These are phyloP conservation scores for Rubia yunnanensis DNA, from an alignment of 257 asterid species.

Conservation along the genomic window DNA sequence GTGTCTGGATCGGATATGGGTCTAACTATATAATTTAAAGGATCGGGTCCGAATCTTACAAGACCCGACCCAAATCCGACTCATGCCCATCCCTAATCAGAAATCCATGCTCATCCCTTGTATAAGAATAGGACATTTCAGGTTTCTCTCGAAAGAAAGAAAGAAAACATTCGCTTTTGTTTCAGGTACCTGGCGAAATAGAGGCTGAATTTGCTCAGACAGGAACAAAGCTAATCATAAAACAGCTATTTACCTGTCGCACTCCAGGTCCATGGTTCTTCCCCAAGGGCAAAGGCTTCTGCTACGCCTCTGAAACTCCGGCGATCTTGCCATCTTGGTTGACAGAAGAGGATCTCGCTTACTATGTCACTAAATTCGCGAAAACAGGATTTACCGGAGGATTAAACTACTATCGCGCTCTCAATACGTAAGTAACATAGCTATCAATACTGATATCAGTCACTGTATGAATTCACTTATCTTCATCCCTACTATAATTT, in stretches of 20 bases:
- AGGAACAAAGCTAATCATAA: conserved; percentile 57
- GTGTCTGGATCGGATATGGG: no score
- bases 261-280: conserved; percentile 53
- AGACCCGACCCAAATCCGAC: no score
- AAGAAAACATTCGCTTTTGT: not conserved
- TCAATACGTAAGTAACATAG: conserved; percentile 38
- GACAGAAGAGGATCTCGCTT: conserved; percentile 52
- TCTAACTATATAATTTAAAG: no score
- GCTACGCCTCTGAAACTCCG: conserved; percentile 25
- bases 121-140: no score
- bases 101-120: no score
- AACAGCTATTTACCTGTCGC: conserved; percentile 47
- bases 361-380: conserved; percentile 38
- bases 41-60: no score
- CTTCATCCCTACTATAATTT: not conserved
- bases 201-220: conserved; percentile 55
- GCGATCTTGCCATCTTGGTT: conserved; percentile 52
- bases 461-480: no score
- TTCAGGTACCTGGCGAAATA: conserved; percentile 59
- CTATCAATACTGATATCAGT: not conserved
- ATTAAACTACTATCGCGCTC: conserved; percentile 76
- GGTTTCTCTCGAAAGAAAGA: not conserved
- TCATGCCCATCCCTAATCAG: no score
- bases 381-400: conserved; percentile 81
- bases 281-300: conserved; percentile 28